Percentiles rank a stretch among this genome's conserved stretches.
Conservation (phyloP, 75 land plant species). For the Selaginella tamariscina region DNA sequence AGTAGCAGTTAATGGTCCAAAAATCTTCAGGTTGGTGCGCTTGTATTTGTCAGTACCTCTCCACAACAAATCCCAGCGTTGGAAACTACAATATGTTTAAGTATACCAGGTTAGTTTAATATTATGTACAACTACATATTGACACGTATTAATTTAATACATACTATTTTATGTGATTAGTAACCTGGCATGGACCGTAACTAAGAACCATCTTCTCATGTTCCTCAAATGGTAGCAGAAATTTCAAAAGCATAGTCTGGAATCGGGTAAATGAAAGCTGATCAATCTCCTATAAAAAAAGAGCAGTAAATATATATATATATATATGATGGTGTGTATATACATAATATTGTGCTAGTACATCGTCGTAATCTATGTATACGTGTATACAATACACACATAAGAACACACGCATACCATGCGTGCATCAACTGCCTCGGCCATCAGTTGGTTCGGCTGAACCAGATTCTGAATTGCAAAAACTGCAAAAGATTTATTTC, state of each 20-base stretch:
- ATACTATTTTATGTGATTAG: constrained; percentile 1
- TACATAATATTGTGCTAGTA: background rate
- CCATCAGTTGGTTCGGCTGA: too few relatives aligned
- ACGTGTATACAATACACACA: background rate
- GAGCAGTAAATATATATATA: background rate
- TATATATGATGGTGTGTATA: background rate
- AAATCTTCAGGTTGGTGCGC: constrained; percentile 89
- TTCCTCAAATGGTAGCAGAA: constrained; percentile 51
- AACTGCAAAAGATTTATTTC: too few relatives aligned
- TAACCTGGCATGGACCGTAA: constrained; percentile 94
- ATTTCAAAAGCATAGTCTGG: constrained; percentile 77
- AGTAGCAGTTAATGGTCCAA: constrained; percentile 78
- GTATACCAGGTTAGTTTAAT: background rate
- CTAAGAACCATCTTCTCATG: constrained; percentile 64
- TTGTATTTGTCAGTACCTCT: constrained; percentile 83
- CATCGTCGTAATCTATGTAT: background rate
- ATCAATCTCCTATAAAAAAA: constrained; percentile 64
- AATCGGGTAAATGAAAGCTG: constrained; percentile 88
- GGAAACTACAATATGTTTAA: constrained; percentile 47
- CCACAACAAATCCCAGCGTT: constrained; percentile 87
- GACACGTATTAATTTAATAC: background rate
- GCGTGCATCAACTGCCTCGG: too few relatives aligned
- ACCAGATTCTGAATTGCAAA: too few relatives aligned
- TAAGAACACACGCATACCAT: too few relatives aligned
- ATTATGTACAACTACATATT: background rate